Base-by-base conservation (phyloP, 2,329 filamentous ascomycete species). In the Neonectria sp. region DNA sequence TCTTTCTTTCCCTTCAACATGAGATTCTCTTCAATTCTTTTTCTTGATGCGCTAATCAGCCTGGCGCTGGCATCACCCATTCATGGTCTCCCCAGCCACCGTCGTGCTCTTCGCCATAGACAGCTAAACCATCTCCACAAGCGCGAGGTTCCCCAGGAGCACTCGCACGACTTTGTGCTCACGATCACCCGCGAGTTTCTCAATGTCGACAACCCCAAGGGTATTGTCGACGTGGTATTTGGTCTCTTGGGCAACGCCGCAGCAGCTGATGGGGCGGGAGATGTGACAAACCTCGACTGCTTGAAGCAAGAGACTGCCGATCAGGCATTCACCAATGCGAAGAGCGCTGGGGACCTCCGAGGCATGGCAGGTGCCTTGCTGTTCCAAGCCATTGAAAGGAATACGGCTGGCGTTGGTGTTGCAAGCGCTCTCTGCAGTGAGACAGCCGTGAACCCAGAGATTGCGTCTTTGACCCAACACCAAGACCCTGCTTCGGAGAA, bases 401-500 rank as follows among this genome's bases (percentile, higher is more conserved):
- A 87, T 76, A 86, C 83, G 4, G 84, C 79, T 3, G 66, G 67
- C 33, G 73, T 75, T 11, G 73, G 73, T 6, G 69, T 69, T 6
- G 71, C 71, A 1, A 75, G 72, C 11, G 52, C 45, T 43, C 69
- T 86, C 55, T 93, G 90, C 82, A 84, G 79, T 79, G 77, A 89
- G 74, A 82, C 79, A 46, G 88, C 90, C 17, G 82, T 84, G 65
- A 93, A 93, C 80, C 85, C 90, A 3, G 90, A 92, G 81, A 91
- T 93, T 73, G 86, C 84, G 31, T 89, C 89, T 49, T 77, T 93
- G 66, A 80, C 83, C 60, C 89, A 91, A 79, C 90, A 92, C 79
- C 90, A 93, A 80, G 91, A 93, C 77, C 89, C 91, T 31, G 91
- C 90, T 24, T 88, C 88, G 1, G 76, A 83, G 3, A 86, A 85